Evolutionary conservation across 106 monocot genomes (phyloP), one percentile per base, ranked within the genome.

Genomic region (Acorus gramineus): DNA sequence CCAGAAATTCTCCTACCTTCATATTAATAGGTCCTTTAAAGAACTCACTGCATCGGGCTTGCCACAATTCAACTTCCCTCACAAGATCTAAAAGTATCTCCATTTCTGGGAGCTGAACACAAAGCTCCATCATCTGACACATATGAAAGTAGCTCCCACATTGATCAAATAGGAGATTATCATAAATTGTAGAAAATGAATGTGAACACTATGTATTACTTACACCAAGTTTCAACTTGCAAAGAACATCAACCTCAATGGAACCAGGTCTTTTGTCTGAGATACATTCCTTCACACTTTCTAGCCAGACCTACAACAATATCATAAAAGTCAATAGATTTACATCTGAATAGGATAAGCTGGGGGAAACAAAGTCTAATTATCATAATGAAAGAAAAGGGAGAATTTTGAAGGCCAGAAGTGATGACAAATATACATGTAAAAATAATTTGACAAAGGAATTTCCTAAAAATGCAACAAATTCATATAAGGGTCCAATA

Each of bases 41-140:
- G 62, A 75, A 61, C 60, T 78, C 73, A 69, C 78, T 61, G 62
- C 90, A 86, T 44, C 65, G 77, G 14, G 54, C 47, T 73, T 75
- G 66, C 80, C 80, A 86, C 52, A 55, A 72, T 7, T 83, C 76
- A 47, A 65, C 80, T 61, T 90, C 80, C 63, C 56, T 65, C 52
- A 73, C 78, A 46, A 83, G 48, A 44, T 75, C 73, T 59, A 50
- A 60, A 57, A 90, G 49, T 59, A 78, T 64, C 69, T 78, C 76
- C 79, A 78, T 80, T 56, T 90, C 74, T 11, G 86, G 90, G 78
- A 86, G 56, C 2, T 62, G 62, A 75, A 90, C 78, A 55, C 47
- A 71, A 70, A 90, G 75, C 62, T 72, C 67, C 52, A 63, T 28
- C 86, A 90, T 86, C 90, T 90, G 69, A 4, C 6, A 43, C 7